Conservation (phyloP, 768 basidiomycete genomes). For the Royoungia palumana region DNA sequence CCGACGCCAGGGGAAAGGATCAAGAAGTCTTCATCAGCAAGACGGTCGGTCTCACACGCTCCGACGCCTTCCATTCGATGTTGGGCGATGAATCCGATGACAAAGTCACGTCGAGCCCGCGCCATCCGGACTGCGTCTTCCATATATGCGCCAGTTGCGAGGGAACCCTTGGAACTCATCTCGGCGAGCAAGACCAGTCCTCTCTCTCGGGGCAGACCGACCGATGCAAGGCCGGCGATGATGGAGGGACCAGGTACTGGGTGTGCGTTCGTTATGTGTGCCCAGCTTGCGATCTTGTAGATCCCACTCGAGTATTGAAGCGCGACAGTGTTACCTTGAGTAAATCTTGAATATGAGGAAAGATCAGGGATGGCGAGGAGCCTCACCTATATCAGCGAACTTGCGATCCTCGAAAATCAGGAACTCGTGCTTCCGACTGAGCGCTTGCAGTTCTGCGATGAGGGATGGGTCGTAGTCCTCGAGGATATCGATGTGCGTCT, state of each 20-base stretch:
- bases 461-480: slow-evolving; percentile 82
- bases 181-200: slow-evolving; percentile 91
- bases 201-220: slow-evolving; percentile 78
- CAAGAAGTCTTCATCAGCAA: slow-evolving; percentile 72
- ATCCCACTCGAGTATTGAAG: slow-evolving; percentile 92
- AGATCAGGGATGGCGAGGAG: background rate
- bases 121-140: slow-evolving; percentile 87
- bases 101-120: slow-evolving; percentile 74
- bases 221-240: slow-evolving; percentile 80
- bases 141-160: slow-evolving; percentile 83
- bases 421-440: slow-evolving; percentile 84
- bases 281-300: slow-evolving; percentile 92
- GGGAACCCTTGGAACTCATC: slow-evolving; percentile 89
- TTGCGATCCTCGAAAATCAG: slow-evolving; percentile 98
- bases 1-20: slow-evolving; percentile 92
- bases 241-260: slow-evolving; percentile 95
- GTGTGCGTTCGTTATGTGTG: slow-evolving; percentile 97
- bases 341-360: slow-evolving; percentile 1
- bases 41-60: slow-evolving; percentile 24
- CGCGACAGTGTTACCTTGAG: slow-evolving; percentile 88
- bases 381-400: slow-evolving; percentile 94
- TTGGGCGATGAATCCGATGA: slow-evolving; percentile 96
- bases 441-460: slow-evolving; percentile 61
- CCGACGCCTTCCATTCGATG: slow-evolving; percentile 73
- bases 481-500: slow-evolving; percentile 97